phyloP scores from a whole-genome alignment of 176 grass and related monocot species.

The Avena insularis region DNA sequence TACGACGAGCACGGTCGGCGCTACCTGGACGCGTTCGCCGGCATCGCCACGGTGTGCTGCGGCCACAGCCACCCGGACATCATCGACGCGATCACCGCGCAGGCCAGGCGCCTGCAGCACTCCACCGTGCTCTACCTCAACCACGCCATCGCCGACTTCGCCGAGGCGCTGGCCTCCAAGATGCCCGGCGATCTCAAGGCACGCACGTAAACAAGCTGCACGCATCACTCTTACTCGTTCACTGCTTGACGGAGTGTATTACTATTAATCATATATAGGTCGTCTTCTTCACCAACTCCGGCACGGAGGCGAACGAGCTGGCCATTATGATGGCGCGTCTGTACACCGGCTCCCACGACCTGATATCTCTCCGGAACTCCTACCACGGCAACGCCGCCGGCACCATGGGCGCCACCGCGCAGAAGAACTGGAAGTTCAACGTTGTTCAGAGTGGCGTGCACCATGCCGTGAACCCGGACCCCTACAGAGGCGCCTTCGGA shows the following conservation, averaged over 20 bases:
- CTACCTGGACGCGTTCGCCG: conserved; percentile 89
- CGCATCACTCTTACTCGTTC: not conserved
- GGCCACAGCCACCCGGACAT: conserved; percentile 92
- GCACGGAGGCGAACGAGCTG: conserved; percentile 97
- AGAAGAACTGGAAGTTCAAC: conserved; percentile 98
- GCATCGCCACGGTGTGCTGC: conserved; percentile 91
- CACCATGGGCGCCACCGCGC: conserved; percentile 93
- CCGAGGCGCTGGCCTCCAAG: conserved; percentile 89
- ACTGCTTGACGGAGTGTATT: not conserved
- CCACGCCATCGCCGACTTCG: conserved; percentile 81
- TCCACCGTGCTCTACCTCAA: conserved; percentile 95
- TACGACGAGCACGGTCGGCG: conserved; percentile 86
- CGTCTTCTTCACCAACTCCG: conserved; percentile 98
- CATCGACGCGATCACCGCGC: conserved; percentile 68
- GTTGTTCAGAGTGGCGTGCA: conserved; percentile 89
- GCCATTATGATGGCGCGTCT: conserved; percentile 89
- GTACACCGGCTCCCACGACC: conserved; percentile 86
- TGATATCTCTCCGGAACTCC: conserved; percentile 85
- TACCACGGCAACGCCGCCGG: conserved; percentile 91
- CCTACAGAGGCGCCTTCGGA: conserved; percentile 81
- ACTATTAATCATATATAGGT: conserved; percentile 39
- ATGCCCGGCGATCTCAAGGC: conserved; percentile 88
- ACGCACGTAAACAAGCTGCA: not conserved
- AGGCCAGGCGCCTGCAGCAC: conserved; percentile 76
- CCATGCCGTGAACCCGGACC: conserved; percentile 91